Evolutionary conservation across 176 grass and related monocot genomes (phyloP), one percentile per base, ranked within the genome.

Genomic region (Oryza brachyantha): DNA sequence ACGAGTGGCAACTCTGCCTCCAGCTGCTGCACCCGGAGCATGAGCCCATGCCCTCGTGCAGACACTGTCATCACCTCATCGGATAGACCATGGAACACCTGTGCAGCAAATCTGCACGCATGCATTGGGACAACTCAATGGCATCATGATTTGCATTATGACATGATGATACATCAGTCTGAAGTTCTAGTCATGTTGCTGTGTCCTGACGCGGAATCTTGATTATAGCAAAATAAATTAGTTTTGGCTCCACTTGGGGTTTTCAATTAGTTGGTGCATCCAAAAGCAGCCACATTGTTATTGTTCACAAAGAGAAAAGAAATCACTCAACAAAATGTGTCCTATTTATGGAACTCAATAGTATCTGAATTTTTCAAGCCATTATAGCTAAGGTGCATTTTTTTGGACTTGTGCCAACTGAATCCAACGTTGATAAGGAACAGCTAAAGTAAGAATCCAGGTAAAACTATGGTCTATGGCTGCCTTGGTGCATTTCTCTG

Each of bases 31-130:
- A 84, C 87, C 74, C 90, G 89, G 79, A 89, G 83, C 41, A 92
- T 81, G 60, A 95, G 57, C 3, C 73, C 86, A 61, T 95, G 73
- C 17, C 92, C 93, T 87, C 90, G 80, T 2, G 92, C 86, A 52
- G 96, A 83, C 6, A 84, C 73, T 17, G 54, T 88, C 68, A 88
- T 85, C 45, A 98, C 85, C 62, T 98, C 85, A 74, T 94, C 89
- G 41, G 94, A 89, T 75, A 98, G 84, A 0, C 88, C 79, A 40
- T 95, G 68, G 72, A 95, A 98, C 42, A 98, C 82, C 54, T 88
- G 80, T 8, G 86, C 88, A 24, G 90, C 52, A 79, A 95, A 94
- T 74, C 92, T 95, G 78, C 64, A 87, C 13, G 37, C 35, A 29
- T 39, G 66, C 22, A 64, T 38, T 38, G 34, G 26, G 16, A 1